These are phyloP conservation scores for Candida patagonica DNA, from an alignment of 805 yeast species.

Conservation along the genomic window DNA sequence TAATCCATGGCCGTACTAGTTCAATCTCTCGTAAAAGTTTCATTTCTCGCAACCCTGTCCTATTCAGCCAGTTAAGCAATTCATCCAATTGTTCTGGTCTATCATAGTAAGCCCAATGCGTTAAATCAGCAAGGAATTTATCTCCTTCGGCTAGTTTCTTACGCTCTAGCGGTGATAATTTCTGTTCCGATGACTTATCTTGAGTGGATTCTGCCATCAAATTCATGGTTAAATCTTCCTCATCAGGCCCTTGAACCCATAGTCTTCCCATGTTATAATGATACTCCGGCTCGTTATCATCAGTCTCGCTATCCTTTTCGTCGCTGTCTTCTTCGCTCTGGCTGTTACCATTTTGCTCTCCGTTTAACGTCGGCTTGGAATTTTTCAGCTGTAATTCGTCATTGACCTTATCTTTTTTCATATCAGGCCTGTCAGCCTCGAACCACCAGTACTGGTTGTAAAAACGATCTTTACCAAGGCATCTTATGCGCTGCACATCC, in stretches of 20 bases:
- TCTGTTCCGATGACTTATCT: neutral
- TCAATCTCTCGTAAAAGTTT: constrained; percentile 53
- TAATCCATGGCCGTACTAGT: constrained; percentile 43
- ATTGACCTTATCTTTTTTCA: neutral
- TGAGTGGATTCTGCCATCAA: neutral
- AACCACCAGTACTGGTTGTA: constrained; percentile 95
- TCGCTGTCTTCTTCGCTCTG: constrained; percentile 1
- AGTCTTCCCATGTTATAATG: constrained; percentile 67
- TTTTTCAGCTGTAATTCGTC: neutral
- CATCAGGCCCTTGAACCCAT: constrained; percentile 86
- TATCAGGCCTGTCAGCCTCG: constrained; percentile 39
- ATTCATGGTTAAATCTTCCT: constrained; percentile 31
- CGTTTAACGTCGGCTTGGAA: neutral
- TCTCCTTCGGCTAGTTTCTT: constrained; percentile 1
- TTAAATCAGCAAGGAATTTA: constrained; percentile 3
- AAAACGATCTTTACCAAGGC: constrained; percentile 73
- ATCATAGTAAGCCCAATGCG: constrained; percentile 66
- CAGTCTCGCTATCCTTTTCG: constrained; percentile 31
- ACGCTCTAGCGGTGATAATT: neutral
- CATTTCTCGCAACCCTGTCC: constrained; percentile 67
- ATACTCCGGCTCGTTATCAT: constrained; percentile 18
- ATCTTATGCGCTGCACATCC: constrained; percentile 68
- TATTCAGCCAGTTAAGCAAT: constrained; percentile 58
- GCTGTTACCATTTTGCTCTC: neutral
- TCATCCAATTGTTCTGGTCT: constrained; percentile 44